Base-by-base conservation (phyloP, 129 eudicot species). In the Smallanthus sonchifolius region DNA sequence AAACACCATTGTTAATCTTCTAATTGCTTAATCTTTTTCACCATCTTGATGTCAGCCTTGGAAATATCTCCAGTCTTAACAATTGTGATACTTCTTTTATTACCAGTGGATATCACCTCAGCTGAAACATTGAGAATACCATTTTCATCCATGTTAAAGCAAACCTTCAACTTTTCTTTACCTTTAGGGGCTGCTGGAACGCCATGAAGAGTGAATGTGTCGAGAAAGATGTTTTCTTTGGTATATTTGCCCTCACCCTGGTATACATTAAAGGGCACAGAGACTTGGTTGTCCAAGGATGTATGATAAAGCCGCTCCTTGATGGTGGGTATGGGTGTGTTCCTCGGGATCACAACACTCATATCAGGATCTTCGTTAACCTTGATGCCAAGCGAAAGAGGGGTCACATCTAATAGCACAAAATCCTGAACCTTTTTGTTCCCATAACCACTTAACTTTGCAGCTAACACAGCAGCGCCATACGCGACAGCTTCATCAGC, bases 401-500 rank as follows among this genome's bases (percentile, higher is more conserved):
- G 30, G 30, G 30, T 24, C 30, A 24, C 30, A 24, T 24, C 30
- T 24, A 24, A 24, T 24, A 24, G 30, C 0, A 24, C 30, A 24
- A 24, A 24, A 24, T 24, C 30, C 30, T 24, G 30, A 0, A 24
- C 30, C 30, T 24, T 24, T 24, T 24, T 24, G 30, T 24, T 24
- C 30, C 30, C 30, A 24, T 24, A 24, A 24, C 30, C 30, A 24
- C 30, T 24, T 24, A 74, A 62, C 15, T 62, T 63, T 44, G 78
- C 78, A 62, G 78, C 78, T 60, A 74, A 19, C 51, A 74, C 44
- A 8, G 78, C 78, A 3, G 78, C 78, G 16, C 78, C 78, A 62
- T 74, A 63, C 5, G 56, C 56, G 8, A 49, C 56, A 15, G 78
- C 78, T 32, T 74, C 78, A 74, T 74, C 78, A 0, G 70, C 69